phyloP scores from a whole-genome alignment of 2,329 filamentous ascomycete genomes.

The Exophiala oligosperma region DNA sequence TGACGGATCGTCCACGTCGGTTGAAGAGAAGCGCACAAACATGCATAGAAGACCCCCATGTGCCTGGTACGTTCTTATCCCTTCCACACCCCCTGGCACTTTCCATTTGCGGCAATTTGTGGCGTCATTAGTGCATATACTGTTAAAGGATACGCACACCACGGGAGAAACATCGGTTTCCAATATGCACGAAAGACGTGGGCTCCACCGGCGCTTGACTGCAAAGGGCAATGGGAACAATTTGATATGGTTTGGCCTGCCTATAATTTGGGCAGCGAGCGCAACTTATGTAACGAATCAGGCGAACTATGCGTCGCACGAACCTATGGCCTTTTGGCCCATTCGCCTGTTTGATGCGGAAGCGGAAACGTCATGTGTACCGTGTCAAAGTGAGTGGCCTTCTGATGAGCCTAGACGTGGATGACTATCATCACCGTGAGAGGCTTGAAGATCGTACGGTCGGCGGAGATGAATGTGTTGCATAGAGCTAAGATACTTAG shows the following conservation, averaged over 20 bases:
- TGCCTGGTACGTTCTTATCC: neutral
- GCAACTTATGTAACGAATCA: neutral
- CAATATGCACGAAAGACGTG: neutral
- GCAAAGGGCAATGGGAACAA: neutral
- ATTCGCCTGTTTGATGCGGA: neutral
- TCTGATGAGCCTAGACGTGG: neutral
- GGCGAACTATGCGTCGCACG: neutral
- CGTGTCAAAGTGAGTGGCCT: neutral
- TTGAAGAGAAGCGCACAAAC: neutral
- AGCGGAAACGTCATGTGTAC: neutral
- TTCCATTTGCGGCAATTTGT: neutral
- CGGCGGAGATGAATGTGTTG: no score
- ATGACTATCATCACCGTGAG: neutral
- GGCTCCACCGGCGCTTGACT: neutral
- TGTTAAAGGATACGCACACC: neutral
- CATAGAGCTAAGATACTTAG: no score
- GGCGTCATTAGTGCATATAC: neutral
- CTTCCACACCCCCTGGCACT: neutral
- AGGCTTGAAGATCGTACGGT: neutral
- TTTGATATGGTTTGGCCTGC: neutral
- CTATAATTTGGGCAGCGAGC: neutral
- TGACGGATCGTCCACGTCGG: neutral
- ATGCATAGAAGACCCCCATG: neutral
- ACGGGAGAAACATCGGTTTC: neutral
- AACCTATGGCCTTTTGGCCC: neutral